Percentiles rank a stretch among this genome's conserved stretches.
Evolutionary conservation across 495 filamentous ascomycete genomes (phyloP).

Genomic region (Bathelium albidoporum): DNA sequence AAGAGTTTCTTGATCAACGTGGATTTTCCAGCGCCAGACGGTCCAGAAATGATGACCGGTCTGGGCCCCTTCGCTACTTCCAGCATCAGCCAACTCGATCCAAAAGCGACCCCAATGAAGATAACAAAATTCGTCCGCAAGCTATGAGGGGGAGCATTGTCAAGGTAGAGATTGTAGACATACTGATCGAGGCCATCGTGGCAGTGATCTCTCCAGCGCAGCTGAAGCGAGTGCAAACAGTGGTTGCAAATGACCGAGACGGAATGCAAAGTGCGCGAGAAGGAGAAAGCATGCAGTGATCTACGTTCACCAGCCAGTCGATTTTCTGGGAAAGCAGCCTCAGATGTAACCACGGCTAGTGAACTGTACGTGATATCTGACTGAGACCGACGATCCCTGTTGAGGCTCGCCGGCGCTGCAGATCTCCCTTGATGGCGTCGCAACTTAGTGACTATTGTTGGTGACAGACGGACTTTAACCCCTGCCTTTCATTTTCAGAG

Average conservation of each 20-base stretch:
- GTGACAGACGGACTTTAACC: too few relatives aligned
- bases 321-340: too few relatives aligned
- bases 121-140: not conserved
- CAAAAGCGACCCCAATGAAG: not conserved
- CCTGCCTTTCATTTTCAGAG: too few relatives aligned
- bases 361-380: too few relatives aligned
- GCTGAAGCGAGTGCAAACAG: not conserved
- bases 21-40: slow-evolving; percentile 78
- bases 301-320: too few relatives aligned
- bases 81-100: not conserved
- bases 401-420: too few relatives aligned
- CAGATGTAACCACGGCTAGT: too few relatives aligned
- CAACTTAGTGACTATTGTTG: too few relatives aligned
- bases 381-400: too few relatives aligned
- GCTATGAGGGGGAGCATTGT: not conserved
- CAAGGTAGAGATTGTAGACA: not conserved
- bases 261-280: not conserved
- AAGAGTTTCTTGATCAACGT: slow-evolving; percentile 72
- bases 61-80: slow-evolving; percentile 24
- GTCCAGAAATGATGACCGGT: slow-evolving; percentile 80
- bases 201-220: not conserved
- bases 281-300: not conserved
- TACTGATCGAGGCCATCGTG: not conserved
- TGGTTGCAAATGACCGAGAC: not conserved
- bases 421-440: too few relatives aligned